phyloP scores from a whole-genome alignment of 495 filamentous ascomycete genomes.

The Aspergillus bertholletiae region DNA sequence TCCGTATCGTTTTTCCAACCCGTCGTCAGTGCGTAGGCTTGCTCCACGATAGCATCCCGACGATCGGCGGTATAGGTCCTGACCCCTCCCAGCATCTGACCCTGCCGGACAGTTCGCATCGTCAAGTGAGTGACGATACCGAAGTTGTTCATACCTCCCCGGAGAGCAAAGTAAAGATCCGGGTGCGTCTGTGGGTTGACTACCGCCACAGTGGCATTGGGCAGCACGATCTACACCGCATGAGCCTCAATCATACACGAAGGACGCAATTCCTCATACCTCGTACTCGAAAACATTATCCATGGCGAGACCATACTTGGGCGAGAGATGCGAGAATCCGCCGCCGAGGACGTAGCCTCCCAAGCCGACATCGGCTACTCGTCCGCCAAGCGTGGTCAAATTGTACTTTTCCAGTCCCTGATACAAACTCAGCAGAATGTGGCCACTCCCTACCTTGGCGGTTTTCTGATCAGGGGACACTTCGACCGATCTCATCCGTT shows the following conservation, averaged over 20 bases:
- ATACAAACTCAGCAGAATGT: slow-evolving; percentile 40
- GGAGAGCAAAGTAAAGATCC: slow-evolving; percentile 26
- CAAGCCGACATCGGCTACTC: slow-evolving; percentile 50
- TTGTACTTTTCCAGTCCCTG: slow-evolving; percentile 37
- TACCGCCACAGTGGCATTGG: slow-evolving; percentile 30
- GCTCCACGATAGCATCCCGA: slow-evolving; percentile 32
- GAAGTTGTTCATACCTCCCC: slow-evolving; percentile 19
- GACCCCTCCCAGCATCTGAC: slow-evolving; percentile 21
- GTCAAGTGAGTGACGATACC: slow-evolving; percentile 10
- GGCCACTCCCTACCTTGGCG: slow-evolving; percentile 15
- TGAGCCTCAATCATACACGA: neutral
- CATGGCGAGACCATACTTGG: slow-evolving; percentile 42
- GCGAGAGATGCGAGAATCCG: slow-evolving; percentile 30
- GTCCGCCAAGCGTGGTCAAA: slow-evolving; percentile 50
- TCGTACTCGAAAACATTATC: slow-evolving; percentile 47
- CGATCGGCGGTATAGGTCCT: slow-evolving; percentile 36
- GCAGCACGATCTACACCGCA: slow-evolving; percentile 24
- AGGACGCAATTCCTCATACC: slow-evolving; percentile 12
- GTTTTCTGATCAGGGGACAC: slow-evolving; percentile 26
- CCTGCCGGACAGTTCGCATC: neutral
- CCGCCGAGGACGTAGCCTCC: slow-evolving; percentile 42
- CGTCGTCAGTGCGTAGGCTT: slow-evolving; percentile 30
- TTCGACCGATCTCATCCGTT: slow-evolving; percentile 35
- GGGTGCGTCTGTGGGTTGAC: slow-evolving; percentile 26
- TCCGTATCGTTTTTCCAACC: slow-evolving; percentile 29